Base-by-base conservation (phyloP, 2,329 filamentous ascomycete species). In the Cladophialophora chaetospira region DNA sequence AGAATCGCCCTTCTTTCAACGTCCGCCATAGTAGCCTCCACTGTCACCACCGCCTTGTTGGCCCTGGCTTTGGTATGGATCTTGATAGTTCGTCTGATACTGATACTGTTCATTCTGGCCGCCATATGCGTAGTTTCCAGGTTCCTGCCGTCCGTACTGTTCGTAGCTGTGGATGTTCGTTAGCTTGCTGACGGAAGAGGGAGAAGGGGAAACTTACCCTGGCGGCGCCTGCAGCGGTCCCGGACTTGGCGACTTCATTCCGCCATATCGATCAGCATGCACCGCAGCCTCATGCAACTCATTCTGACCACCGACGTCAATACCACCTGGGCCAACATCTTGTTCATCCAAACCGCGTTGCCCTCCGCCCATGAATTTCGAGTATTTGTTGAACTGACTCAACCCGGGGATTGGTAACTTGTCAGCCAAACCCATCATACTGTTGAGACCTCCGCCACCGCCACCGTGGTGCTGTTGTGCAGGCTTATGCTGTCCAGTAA, bases 401-500 rank as follows among this genome's bases (percentile, higher is more conserved):
- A 55, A 40, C n/a, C 65, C 65, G 1, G 63, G 62, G 35, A 65
- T 61, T 9, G 64, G 63, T n/a, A 67, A 49, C 44, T 66, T 63
- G 8, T 49, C 53, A 17, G 63, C 63, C 38, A 65, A 55, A 44
- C 50, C 53, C 28, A 66, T 53, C 51, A 66, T 55, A 42, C 61
- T 58, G 26, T 53, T 48, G 25, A 64, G 40, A 13, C 63, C 62
- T 10, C 64, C 59, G 17, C 55, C 46, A 23, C 57, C 50, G 36
- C 55, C 48, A 17, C 43, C 43, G 13, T 53, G 33, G 21, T 53
- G 42, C 38, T 50, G 57, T 25, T 57, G 53, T 23, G 43, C 26
- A 17, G 56, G 43, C 45, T 56, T 56, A 26, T 51, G 36, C 36
- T 40, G 31, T 2, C 56, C 56, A 13, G 49, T 61, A 26, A 61